Evolutionary conservation across 2,329 filamentous ascomycete genomes (phyloP), one percentile per base, ranked within the genome.

Genomic region (Ophiocordyceps unilateralis): DNA sequence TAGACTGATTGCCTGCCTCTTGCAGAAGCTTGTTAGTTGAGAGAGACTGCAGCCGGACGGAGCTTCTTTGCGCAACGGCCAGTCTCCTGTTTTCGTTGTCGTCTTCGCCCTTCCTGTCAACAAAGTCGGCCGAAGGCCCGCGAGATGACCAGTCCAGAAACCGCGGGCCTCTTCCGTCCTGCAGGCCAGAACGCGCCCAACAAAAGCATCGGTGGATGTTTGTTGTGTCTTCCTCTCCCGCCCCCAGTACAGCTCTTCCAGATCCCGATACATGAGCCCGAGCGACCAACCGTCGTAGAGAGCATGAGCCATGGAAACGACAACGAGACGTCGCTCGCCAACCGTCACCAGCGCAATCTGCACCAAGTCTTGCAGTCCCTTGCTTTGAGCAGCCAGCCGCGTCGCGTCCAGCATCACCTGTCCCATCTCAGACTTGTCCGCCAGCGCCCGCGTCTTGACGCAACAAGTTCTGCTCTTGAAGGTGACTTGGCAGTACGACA

Each of bases 241-340:
- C 5, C 64, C 64, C 5, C 63, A 40, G 48, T 93, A 93, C 2
- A 79, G 76, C n/a, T 59, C 64, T 15, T 68, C 59, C 1, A 94
- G 70, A 52, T 91, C 78, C 38, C 70, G 65, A 51, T 91, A 85
- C 1, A 95, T 59, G 15, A 93, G 62, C 4, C 68, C 66, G 12
- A 95, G 69, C 3, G 87, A 93, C 74, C 80, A 87, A 1, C 88
- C 88, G 54, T 95, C 88, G 50, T 95, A 95, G 19, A 94, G 67
- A 1, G 87, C 85, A 59, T 95, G 88, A 0, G 87, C 73, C 34
- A 94, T 77, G 0, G 85, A 88, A 1, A 95, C 56, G 5, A 79
- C 53, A 1, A 79, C 48, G 44, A 69, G 74, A 4, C 46, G 58
- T 30, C 51, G 53, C 14, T 46, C 50, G 3, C 47, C 59, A 1